A percentile compares a stretch with the other conserved stretches of the same genome.
Conservation (phyloP, 352 stramenopile species). For the Phytophthora sp. region DNA sequence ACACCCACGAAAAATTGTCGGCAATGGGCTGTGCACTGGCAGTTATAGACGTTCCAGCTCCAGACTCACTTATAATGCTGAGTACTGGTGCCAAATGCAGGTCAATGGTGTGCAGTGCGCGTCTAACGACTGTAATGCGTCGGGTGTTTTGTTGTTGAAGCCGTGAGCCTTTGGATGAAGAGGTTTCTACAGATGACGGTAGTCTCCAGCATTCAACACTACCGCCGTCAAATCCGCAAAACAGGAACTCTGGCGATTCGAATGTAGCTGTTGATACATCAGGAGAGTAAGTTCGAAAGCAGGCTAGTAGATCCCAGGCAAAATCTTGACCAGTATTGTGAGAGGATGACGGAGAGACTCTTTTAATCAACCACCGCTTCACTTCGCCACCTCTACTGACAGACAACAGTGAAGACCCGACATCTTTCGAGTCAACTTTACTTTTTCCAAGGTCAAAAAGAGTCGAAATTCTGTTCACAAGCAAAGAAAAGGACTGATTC, state of each 20-base stretch:
- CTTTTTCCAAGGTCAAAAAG: constrained; percentile 19
- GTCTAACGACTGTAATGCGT: constrained; percentile 49
- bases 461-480: constrained; percentile 9
- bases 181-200: constrained; percentile 12
- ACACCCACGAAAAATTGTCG: constrained; percentile 60
- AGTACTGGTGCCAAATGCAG: constrained; percentile 51
- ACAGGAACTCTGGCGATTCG: constrained; percentile 46
- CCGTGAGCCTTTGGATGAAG: constrained; percentile 5
- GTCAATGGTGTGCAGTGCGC: constrained; percentile 52
- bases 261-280: constrained; percentile 40
- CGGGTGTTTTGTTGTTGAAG: constrained; percentile 21
- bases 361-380: constrained; percentile 44
- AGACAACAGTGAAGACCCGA: constrained; percentile 30
- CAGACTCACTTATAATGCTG: constrained; percentile 41
- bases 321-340: constrained; percentile 3
- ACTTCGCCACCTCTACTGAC: constrained; percentile 48
- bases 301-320: constrained; percentile 47
- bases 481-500: neutral
- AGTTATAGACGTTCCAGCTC: constrained; percentile 14
- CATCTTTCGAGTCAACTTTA: neutral
- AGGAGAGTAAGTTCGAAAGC: constrained; percentile 50
- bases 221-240: constrained; percentile 56
- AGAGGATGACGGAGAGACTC: neutral
- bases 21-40: constrained; percentile 3
- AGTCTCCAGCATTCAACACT: constrained; percentile 63